phyloP scores from a whole-genome alignment of 2,329 filamentous ascomycete genomes.

The Sporothrix globosa region DNA sequence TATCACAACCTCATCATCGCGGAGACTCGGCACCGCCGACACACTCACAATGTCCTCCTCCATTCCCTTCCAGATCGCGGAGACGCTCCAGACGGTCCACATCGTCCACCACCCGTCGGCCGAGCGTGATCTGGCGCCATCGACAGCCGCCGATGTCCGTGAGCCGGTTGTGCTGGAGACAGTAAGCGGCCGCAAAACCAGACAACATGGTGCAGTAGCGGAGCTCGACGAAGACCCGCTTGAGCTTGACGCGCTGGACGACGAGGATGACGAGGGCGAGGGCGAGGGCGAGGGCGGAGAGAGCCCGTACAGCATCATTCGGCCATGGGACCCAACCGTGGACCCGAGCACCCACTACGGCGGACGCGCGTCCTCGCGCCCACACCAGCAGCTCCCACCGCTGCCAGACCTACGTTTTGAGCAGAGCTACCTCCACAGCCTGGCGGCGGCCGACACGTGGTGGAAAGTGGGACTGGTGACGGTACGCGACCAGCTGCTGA shows the following conservation, averaged over 20 bases:
- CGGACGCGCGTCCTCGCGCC: slow-evolving; percentile 54
- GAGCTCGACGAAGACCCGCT: slow-evolving; percentile 56
- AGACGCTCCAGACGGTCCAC: slow-evolving; percentile 78
- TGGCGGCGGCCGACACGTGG: slow-evolving; percentile 77
- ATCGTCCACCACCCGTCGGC: slow-evolving; percentile 74
- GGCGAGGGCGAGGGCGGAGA: slow-evolving; percentile 53
- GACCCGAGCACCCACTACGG: slow-evolving; percentile 63
- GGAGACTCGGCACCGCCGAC: not conserved
- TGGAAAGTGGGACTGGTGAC: slow-evolving; percentile 84
- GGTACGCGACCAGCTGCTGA: slow-evolving; percentile 82
- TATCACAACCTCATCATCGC: not conserved
- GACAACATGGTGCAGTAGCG: slow-evolving; percentile 32
- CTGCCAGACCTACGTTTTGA: slow-evolving; percentile 94
- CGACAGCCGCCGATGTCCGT: slow-evolving; percentile 71
- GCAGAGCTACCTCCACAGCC: slow-evolving; percentile 94
- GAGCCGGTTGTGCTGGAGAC: slow-evolving; percentile 55
- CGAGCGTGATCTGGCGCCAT: slow-evolving; percentile 76
- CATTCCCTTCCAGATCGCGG: slow-evolving; percentile 70
- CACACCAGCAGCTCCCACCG: slow-evolving; percentile 56
- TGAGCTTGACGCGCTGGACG: slow-evolving; percentile 39
- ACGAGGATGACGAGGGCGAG: slow-evolving; percentile 44
- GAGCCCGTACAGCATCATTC: slow-evolving; percentile 67
- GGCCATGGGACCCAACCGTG: slow-evolving; percentile 52
- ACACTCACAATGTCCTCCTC: slow-evolving; percentile 55
- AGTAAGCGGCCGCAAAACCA: slow-evolving; percentile 36